Percentiles rank a stretch among this genome's conserved stretches.
Conservation (phyloP, 2,329 filamentous ascomycete species). For the Knoxdaviesia capensis region DNA sequence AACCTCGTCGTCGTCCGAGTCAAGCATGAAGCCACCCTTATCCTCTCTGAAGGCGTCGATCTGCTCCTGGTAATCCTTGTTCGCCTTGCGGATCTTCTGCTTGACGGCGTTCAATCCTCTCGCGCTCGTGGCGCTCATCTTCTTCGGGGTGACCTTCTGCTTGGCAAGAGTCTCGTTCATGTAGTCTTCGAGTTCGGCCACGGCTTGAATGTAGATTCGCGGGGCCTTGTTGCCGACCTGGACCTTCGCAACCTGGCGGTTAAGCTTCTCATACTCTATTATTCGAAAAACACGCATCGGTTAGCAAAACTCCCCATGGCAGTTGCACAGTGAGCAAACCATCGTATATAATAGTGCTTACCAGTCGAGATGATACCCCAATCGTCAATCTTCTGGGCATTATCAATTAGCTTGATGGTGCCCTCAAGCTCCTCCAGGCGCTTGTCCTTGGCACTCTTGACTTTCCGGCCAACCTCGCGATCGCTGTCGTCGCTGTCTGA, state of each 20-base stretch:
- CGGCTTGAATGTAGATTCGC: constrained; percentile 79
- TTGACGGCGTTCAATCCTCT: constrained; percentile 92
- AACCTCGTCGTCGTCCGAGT: constrained; percentile 54
- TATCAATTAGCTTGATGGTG: constrained; percentile 81
- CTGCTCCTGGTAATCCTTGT: constrained; percentile 78
- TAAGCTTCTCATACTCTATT: constrained; percentile 84
- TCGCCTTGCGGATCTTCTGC: constrained; percentile 97
- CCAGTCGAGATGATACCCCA: constrained; percentile 84
- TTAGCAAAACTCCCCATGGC: background rate
- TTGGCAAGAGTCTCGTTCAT: constrained; percentile 89
- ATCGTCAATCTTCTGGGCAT: constrained; percentile 92
- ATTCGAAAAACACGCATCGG: background rate
- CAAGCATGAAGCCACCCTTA: constrained; percentile 75
- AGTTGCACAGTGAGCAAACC: background rate
- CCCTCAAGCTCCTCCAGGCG: constrained; percentile 81
- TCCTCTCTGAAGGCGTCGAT: constrained; percentile 74
- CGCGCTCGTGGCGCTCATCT: constrained; percentile 94
- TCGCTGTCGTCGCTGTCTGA: constrained; percentile 73
- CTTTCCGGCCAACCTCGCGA: constrained; percentile 64
- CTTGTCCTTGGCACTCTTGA: constrained; percentile 98
- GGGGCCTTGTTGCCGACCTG: constrained; percentile 59
- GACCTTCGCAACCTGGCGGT: constrained; percentile 66
- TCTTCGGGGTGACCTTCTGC: constrained; percentile 90
- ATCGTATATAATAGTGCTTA: constrained; percentile 21
- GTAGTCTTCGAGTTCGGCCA: constrained; percentile 84